phyloP scores from a whole-genome alignment of 2,329 filamentous ascomycete species.

The Nothomitra cinnamomea region DNA sequence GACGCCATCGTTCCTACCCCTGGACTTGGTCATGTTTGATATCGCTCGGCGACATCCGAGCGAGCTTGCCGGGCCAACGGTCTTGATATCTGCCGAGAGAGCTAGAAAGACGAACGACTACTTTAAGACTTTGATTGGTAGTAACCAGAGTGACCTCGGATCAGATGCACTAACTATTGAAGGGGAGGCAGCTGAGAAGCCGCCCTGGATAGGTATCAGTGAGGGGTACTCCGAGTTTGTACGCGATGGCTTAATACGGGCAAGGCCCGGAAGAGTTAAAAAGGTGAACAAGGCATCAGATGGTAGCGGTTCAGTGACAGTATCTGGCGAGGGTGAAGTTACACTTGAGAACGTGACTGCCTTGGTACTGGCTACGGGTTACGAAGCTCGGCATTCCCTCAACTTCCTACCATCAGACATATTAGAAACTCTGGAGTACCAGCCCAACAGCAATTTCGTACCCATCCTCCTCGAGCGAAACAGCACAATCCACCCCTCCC shows the following conservation, averaged over 20 bases:
- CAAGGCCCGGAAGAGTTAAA: constrained; percentile 26
- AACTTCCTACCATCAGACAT: constrained; percentile 44
- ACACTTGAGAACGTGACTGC: constrained; percentile 40
- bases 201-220: constrained; percentile 50
- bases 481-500: constrained; percentile 39
- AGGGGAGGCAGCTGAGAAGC: constrained; percentile 29
- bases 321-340: not conserved
- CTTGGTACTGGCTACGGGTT: constrained; percentile 61
- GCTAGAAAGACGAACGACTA: constrained; percentile 37
- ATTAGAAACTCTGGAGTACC: constrained; percentile 39
- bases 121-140: constrained; percentile 25
- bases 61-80: constrained; percentile 44
- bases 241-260: constrained; percentile 40
- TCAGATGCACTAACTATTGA: constrained; percentile 21
- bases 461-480: constrained; percentile 52
- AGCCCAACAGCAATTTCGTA: constrained; percentile 34
- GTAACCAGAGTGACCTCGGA: constrained; percentile 26
- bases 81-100: constrained; percentile 42
- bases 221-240: constrained; percentile 62
- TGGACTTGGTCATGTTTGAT: constrained; percentile 60
- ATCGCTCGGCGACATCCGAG: constrained; percentile 39
- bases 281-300: not conserved
- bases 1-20: constrained; percentile 43
- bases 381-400: constrained; percentile 45
- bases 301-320: not conserved